Percentiles rank a stretch among this genome's conserved stretches.
Conservation (phyloP, 2,329 filamentous ascomycete genomes). For the Microdochium nivale region DNA sequence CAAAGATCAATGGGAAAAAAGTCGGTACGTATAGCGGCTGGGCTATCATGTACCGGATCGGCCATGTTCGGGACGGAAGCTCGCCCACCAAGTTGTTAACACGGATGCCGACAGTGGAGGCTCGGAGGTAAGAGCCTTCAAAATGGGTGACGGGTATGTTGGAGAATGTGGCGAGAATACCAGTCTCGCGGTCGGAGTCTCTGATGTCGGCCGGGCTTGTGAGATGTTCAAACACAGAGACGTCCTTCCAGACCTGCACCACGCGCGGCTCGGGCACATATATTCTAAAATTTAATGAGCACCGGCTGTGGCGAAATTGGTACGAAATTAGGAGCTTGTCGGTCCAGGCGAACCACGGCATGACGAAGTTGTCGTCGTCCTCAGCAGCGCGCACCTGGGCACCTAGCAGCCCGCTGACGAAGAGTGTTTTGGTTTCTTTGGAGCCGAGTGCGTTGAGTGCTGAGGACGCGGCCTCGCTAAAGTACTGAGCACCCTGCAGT, state of each 20-base stretch:
- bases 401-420: constrained; percentile 1
- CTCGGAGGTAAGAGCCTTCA: background rate
- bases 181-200: constrained; percentile 4
- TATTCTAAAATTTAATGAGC: constrained; percentile 2
- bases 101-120: background rate
- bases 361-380: constrained; percentile 1
- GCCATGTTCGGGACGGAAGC: constrained; percentile 5
- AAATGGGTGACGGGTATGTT: background rate
- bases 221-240: constrained; percentile 2
- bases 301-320: background rate
- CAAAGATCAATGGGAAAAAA: constrained; percentile 2
- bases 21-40: constrained; percentile 6
- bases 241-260: constrained; percentile 6
- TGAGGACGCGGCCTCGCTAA: constrained; percentile 3
- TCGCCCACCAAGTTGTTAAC: constrained; percentile 2
- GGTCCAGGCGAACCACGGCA: constrained; percentile 7
- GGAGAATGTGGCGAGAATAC: constrained; percentile 4
- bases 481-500: constrained; percentile 1
- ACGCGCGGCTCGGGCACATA: constrained; percentile 1
- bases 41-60: constrained; percentile 3
- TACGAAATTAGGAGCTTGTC: constrained; percentile 5
- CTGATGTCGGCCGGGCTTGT: background rate
- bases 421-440: background rate
- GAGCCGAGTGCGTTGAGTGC: background rate
- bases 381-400: background rate